These are phyloP conservation scores for Macrolepiota fuliginosa DNA, from an alignment of 768 basidiomycete genomes.

Conservation along the genomic window DNA sequence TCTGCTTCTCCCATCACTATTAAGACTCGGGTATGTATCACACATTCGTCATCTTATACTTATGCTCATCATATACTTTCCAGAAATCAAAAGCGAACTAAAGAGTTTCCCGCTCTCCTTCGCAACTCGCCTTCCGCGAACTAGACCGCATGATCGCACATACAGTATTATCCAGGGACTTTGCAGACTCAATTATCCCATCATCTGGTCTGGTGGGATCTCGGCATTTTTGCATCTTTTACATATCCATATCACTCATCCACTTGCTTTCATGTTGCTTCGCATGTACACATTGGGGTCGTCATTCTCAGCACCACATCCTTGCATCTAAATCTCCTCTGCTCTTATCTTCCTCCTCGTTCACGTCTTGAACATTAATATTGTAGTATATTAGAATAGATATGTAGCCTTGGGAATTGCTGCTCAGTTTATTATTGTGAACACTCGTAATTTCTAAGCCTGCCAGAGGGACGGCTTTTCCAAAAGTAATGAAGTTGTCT, in stretches of 20 bases:
- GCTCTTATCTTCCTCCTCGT: background rate
- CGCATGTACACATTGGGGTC: constrained; percentile 2
- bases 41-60: too few species aligned
- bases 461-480: background rate
- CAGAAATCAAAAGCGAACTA: constrained; percentile 13
- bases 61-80: background rate
- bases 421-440: background rate
- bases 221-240: background rate
- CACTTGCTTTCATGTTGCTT: constrained; percentile 1
- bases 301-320: background rate
- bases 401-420: constrained; percentile 1
- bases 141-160: constrained; percentile 1
- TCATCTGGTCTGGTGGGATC: constrained; percentile 3
- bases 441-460: background rate
- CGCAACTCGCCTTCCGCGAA: background rate
- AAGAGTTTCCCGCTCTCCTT: background rate
- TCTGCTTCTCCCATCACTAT: constrained; percentile 8
- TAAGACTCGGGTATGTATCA: constrained; percentile 13
- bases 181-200: constrained; percentile 1
- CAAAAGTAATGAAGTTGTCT: background rate
- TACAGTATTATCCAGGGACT: constrained; percentile 6
- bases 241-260: background rate
- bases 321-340: constrained; percentile 1
- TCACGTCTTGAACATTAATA: constrained; percentile 1
- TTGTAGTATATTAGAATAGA: constrained; percentile 5